Base-by-base conservation (phyloP, 345 rosid genomes). In the Acer negundo region DNA sequence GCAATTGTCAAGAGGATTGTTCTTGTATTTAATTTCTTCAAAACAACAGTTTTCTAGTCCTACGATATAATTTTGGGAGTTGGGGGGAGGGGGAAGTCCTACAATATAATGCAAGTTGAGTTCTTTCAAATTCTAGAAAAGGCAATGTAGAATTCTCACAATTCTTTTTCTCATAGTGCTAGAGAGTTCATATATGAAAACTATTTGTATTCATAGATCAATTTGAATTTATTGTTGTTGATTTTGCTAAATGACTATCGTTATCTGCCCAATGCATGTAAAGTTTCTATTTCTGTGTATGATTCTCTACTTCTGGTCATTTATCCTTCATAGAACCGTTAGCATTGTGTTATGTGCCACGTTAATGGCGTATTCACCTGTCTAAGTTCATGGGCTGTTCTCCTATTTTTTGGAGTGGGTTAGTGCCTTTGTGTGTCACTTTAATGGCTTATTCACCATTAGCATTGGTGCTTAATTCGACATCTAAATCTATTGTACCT, bases 401-500 rank as follows among this genome's bases (percentile, higher is more conserved):
- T 35, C 38, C 38, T 35, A 35, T 35, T 35, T 35, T 35, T 35
- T 35, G 0, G 38, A 35, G 38, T 35, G 38, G 38, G 38, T 35
- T 35, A 4, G 38, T 35, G 38, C 38, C 6, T 35, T 35, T 35
- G 4, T 35, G 38, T 35, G 38, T 6, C 6, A 35, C 38, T 6
- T 35, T 35, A 35, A 35, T 35, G 38, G 38, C 38, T 35, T 35
- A 35, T 35, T 35, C 38, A 12, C 62, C 6, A 56, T 69, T 46
- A 24, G 19, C 16, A 23, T 47, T 19, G 40, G 22, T 69, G 58
- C 49, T 3, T 53, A 17, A 63, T 59, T 38, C 56, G 38, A 59
- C 44, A 70, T 69, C 84, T 74, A 62, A 79, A 86, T 82, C 74
- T 24, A 76, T 70, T 61, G 49, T 64, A 28, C 65, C 65, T 31